Evolutionary conservation across 305 asterid species (phyloP).

Genomic region (Rubia occidens): DNA sequence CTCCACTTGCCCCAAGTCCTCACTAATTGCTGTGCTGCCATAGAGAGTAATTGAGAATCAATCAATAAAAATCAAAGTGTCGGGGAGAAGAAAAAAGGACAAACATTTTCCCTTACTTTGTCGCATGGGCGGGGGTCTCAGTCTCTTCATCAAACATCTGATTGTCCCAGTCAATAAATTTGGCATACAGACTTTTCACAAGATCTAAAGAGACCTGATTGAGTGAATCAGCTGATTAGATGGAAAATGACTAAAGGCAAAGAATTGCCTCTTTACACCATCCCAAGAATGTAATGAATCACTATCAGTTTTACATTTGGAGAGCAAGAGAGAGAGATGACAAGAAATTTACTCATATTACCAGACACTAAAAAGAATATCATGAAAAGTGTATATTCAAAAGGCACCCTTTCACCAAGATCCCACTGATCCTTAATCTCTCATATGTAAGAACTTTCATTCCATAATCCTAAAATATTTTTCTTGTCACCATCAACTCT

Average conservation of each 20-base stretch:
- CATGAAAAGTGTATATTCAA: background rate
- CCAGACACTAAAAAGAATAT: background rate
- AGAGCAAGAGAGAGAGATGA: background rate
- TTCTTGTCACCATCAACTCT: background rate
- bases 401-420: background rate
- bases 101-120: conserved; percentile 58
- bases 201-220: conserved; percentile 92
- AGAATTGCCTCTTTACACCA: background rate
- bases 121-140: conserved; percentile 62
- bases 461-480: background rate
- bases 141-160: conserved; percentile 88
- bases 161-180: conserved; percentile 94
- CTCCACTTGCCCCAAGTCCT: conserved; percentile 99
- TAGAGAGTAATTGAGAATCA: conserved; percentile 28
- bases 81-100: conserved; percentile 15
- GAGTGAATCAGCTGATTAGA: conserved; percentile 11
- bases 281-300: background rate
- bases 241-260: background rate
- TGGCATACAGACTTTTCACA: conserved; percentile 86
- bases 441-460: background rate
- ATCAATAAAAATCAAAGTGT: conserved; percentile 20
- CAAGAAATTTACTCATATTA: background rate
- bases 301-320: background rate
- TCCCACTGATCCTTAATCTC: background rate
- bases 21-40: conserved; percentile 98